Evolutionary conservation across 83 land plant species (phyloP).

Genomic region (Diphasiastrum complanatum): DNA sequence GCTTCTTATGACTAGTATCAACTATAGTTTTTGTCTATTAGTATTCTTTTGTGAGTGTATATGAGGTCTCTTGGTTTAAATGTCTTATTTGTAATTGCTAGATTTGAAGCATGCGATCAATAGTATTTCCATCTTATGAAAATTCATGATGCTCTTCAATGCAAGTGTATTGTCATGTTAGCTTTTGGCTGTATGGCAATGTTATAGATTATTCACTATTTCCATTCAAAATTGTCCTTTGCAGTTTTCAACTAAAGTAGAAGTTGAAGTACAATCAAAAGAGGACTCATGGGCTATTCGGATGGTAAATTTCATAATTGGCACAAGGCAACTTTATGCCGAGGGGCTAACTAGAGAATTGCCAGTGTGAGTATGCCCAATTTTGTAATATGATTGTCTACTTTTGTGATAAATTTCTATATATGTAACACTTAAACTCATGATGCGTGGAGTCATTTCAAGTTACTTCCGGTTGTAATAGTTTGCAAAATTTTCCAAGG

Average conservation of each 20-base stretch:
- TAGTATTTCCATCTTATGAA: no score
- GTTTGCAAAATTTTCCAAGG: no score
- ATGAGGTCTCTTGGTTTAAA: not conserved
- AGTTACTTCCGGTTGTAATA: no score
- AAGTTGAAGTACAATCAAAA: conserved; percentile 38
- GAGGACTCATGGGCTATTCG: conserved; percentile 80
- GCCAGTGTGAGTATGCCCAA: conserved; percentile 54
- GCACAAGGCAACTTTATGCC: conserved; percentile 55
- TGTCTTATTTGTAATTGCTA: conserved; percentile 4
- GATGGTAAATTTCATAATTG: conserved; percentile 58
- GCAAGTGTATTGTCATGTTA: no score
- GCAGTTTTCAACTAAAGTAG: conserved; percentile 61
- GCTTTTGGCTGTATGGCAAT: no score
- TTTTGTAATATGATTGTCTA: not conserved
- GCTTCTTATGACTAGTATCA: no score
- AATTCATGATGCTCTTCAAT: no score
- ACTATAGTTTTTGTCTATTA: no score
- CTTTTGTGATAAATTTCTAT: not conserved
- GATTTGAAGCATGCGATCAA: no score
- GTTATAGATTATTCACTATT: not conserved
- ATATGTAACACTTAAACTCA: no score
- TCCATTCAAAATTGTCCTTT: conserved; percentile 3
- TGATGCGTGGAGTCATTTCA: no score
- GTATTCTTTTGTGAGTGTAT: no score
- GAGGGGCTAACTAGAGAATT: conserved; percentile 90